Evolutionary conservation across 2,329 filamentous ascomycete genomes (phyloP).

Genomic region (Apiospora pterosperma): DNA sequence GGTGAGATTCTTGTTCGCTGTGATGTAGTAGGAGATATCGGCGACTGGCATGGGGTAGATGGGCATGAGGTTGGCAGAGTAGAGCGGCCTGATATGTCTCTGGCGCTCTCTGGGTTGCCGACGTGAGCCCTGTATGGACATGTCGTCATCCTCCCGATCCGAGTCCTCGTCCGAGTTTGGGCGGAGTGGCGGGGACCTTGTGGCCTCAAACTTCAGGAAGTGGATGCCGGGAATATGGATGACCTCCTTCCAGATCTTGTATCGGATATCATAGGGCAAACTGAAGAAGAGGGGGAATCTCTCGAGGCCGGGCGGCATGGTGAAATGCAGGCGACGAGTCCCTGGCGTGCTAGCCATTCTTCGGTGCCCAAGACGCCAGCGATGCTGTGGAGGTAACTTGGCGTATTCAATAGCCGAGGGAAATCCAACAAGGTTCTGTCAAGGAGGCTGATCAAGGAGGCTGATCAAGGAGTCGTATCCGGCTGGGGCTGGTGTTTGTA

Average conservation of each 20-base stretch:
- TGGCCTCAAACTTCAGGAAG: constrained; percentile 24
- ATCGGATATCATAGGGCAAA: constrained; percentile 26
- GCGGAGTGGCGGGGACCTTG: constrained; percentile 5
- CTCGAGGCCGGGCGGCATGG: constrained; percentile 17
- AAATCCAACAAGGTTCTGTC: not conserved
- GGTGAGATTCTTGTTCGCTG: constrained; percentile 18
- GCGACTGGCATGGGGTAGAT: constrained; percentile 17
- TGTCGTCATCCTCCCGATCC: not conserved
- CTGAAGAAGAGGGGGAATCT: constrained; percentile 20
- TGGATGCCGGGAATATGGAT: constrained; percentile 27
- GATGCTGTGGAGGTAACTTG: not conserved
- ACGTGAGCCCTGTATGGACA: not conserved
- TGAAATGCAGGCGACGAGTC: constrained; percentile 13
- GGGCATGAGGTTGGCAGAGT: constrained; percentile 16
- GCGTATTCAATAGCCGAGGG: not conserved
- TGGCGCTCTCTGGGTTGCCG: not conserved
- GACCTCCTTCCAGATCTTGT: constrained; percentile 23
- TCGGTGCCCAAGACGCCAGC: not conserved
- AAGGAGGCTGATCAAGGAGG: too few relatives aligned
- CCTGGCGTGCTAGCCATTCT: not conserved
- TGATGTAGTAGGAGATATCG: constrained; percentile 26
- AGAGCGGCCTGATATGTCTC: not conserved
- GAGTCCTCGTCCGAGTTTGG: constrained; percentile 1
- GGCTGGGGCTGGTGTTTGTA: not conserved
- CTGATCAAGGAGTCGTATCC: not conserved